Evolutionary conservation across 1,284 basidiomycete species (phyloP).

Genomic region (Hypsizygus ulmarius): DNA sequence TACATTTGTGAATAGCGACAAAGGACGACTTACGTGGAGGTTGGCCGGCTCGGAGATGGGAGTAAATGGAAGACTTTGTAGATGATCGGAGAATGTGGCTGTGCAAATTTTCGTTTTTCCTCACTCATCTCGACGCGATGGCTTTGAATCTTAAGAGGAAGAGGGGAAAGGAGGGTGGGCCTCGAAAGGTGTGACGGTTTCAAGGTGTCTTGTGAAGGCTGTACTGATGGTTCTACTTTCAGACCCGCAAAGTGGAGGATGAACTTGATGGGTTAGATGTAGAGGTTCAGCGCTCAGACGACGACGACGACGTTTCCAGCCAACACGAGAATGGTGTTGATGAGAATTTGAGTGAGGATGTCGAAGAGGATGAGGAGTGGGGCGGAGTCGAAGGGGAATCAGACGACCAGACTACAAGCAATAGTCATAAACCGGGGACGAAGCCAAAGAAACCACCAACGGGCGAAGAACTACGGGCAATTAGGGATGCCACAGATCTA

Average conservation of each 20-base stretch:
- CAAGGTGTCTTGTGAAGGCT: neutral
- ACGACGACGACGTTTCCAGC: constrained; percentile 11
- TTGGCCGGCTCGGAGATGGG: neutral
- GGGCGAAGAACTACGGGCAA: constrained; percentile 71
- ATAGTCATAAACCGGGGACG: constrained; percentile 18
- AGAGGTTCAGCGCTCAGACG: constrained; percentile 14
- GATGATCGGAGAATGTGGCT: constrained; percentile 26
- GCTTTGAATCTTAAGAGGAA: constrained; percentile 31
- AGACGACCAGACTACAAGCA: neutral
- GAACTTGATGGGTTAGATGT: constrained; percentile 10
- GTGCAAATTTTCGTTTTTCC: constrained; percentile 30
- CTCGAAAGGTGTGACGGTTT: constrained; percentile 28
- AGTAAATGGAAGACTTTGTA: neutral
- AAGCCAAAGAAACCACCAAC: constrained; percentile 52
- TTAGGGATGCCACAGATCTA: constrained; percentile 77
- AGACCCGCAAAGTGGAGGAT: constrained; percentile 27
- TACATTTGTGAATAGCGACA: too few relatives aligned
- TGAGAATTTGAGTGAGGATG: constrained; percentile 9
- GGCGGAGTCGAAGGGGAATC: constrained; percentile 24
- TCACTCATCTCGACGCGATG: constrained; percentile 16
- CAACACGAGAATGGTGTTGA: constrained; percentile 11
- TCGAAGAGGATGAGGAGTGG: constrained; percentile 31
- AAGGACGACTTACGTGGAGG: neutral
- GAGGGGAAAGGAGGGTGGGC: constrained; percentile 18
- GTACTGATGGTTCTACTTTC: neutral